Evolutionary conservation across 805 yeast genomes (phyloP), one percentile per base, ranked within the genome.

Genomic region (Tetrapisispora pingtungensis): DNA sequence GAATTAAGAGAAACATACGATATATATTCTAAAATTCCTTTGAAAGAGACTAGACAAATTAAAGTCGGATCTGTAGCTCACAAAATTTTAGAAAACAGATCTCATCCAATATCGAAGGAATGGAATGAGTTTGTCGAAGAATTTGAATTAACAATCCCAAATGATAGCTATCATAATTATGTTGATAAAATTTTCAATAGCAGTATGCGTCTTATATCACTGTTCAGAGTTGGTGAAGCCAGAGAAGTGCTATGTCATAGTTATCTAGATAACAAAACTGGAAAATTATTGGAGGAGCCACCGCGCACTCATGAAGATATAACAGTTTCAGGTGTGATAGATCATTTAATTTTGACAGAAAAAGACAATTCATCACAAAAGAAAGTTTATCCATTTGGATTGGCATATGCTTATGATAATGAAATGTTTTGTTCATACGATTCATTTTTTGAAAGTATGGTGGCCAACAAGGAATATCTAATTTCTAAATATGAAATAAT

Each of bases 301-400:
- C 42, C 40, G 3, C 36, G 41, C 2, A 49, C 53, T 3, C 54
- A 64, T 7, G 13, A 34, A 8, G 62, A 64, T 39, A 66, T 77
- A 1, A 57, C 80, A 19, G 68, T 81, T 7, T 78, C 84, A 55
- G 93, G 89, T 1, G 66, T 82, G 1, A 72, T 81, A 22, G 89
- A 81, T 58, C 72, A 72, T 47, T 47, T 80, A 15, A 45, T 47
- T 31, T 64, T 53, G n/a, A 43, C 40, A 12, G 27, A 31, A 10
- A 46, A 38, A 26, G 24, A n/a, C 3, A 7, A 12, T 10, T 6
- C 26, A 12, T 26, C 5, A 18, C 2, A 22, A 17, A 12, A 3
- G 3, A n/a, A 32, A 7, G 22, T 12, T 13, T 7, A 26, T 3
- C 33, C 35, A 4, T 17, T 5, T 13, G 38, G 33, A 14, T 27